These are phyloP conservation scores for Leccinum broughii DNA, from an alignment of 768 basidiomycete species.

Conservation along the genomic window DNA sequence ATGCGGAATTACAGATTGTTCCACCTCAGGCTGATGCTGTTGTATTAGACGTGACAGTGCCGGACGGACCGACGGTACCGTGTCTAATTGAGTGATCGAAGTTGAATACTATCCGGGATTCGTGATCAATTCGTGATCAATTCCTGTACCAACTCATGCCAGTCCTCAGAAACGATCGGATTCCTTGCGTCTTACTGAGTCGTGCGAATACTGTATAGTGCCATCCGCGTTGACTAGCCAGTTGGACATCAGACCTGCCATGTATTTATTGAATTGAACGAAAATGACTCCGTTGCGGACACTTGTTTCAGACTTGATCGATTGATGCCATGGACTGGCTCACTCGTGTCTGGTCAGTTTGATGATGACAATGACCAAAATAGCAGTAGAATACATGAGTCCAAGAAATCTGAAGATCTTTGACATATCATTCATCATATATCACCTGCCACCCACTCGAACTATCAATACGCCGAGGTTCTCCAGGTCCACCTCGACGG, in stretches of 20 bases:
- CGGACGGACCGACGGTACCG: no score
- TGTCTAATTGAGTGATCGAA: no score
- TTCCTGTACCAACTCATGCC: slow-evolving; percentile 3
- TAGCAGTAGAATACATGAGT: not conserved
- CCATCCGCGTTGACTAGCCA: slow-evolving; percentile 71
- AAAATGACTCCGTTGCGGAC: not conserved
- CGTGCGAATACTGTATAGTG: slow-evolving; percentile 74
- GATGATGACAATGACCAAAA: not conserved
- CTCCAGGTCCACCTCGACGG: slow-evolving; percentile 70
- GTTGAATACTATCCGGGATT: no score
- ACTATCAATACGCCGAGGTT: slow-evolving; percentile 88
- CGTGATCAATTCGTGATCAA: not conserved
- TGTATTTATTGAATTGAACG: slow-evolving; percentile 16
- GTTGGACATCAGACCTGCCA: slow-evolving; percentile 2
- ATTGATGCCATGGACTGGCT: not conserved
- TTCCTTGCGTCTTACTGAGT: slow-evolving; percentile 89
- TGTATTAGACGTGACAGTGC: no score
- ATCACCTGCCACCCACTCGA: slow-evolving; percentile 26
- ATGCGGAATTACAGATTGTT: slow-evolving; percentile 7
- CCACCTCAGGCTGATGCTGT: not conserved
- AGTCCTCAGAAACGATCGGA: slow-evolving; percentile 77
- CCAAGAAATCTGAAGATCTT: not conserved
- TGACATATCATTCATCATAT: not conserved
- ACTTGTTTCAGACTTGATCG: not conserved
- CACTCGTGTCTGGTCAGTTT: not conserved